Conservation (phyloP, 352 stramenopile species). For the Globisporangium paroecandrum region DNA sequence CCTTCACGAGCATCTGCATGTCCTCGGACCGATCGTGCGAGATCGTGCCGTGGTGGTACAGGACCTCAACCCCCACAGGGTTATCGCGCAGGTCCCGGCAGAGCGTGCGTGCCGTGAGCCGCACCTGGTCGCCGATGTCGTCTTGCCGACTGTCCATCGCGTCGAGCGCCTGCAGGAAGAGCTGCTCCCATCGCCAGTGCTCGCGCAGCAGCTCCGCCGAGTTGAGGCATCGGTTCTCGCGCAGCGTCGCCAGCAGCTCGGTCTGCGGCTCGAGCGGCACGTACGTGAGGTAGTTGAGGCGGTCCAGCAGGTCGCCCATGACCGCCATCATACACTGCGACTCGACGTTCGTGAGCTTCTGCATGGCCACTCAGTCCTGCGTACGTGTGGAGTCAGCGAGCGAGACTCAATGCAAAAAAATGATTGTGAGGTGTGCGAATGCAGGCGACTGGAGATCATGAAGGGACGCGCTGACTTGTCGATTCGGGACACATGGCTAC, state of each 20-base stretch:
- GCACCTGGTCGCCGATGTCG: constrained; percentile 80
- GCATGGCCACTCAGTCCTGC: constrained; percentile 33
- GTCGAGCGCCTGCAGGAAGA: constrained; percentile 57
- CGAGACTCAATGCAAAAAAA: neutral
- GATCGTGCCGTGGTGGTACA: constrained; percentile 61
- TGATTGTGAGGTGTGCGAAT: neutral
- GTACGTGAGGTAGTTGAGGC: constrained; percentile 84
- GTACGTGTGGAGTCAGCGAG: neutral
- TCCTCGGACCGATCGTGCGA: constrained; percentile 60
- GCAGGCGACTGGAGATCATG: neutral
- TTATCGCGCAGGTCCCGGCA: constrained; percentile 76
- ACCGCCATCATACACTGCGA: constrained; percentile 87
- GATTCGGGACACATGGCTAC: neutral
- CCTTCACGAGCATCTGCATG: constrained; percentile 70
- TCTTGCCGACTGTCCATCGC: constrained; percentile 55
- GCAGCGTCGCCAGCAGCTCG: constrained; percentile 49
- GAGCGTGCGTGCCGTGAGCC: constrained; percentile 52
- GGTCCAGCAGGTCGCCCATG: constrained; percentile 81
- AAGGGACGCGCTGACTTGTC: neutral
- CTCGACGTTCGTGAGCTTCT: constrained; percentile 88
- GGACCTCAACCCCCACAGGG: constrained; percentile 63
- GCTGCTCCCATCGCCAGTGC: constrained; percentile 79
- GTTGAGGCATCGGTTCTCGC: constrained; percentile 60
- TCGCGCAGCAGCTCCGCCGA: constrained; percentile 58
- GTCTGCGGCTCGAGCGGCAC: constrained; percentile 63